phyloP scores from a whole-genome alignment of 129 eudicot genomes.

The Rutidosis leptorrhynchoides region DNA sequence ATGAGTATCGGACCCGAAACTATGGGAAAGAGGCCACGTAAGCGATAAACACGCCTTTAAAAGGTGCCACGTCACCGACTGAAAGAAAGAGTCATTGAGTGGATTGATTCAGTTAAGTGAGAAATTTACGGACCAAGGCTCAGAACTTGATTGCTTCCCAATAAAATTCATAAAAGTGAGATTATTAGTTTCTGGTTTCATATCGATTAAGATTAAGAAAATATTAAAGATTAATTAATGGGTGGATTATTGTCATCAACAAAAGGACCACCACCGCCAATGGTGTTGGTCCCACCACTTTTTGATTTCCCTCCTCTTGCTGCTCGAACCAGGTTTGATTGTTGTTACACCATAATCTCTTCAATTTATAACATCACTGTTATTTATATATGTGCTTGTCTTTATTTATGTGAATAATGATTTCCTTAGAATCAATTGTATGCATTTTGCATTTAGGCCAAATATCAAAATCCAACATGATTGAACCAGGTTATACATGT shows the following conservation, averaged over 20 bases:
- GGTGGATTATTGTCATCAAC: constrained; percentile 49
- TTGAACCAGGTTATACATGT: too few species aligned
- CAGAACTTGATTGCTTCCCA: constrained; percentile 36
- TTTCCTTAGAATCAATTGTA: too few species aligned
- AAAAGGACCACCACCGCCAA: constrained; percentile 78
- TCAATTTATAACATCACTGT: background rate
- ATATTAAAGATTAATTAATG: too few species aligned
- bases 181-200: too few species aligned
- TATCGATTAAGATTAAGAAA: too few species aligned
- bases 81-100: constrained; percentile 34
- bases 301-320: constrained; percentile 98
- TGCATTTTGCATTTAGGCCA: background rate
- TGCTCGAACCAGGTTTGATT: constrained; percentile 69
- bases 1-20: too few species aligned
- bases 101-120: constrained; percentile 13
- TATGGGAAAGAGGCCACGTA: constrained; percentile 9
- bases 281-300: constrained; percentile 95
- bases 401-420: background rate
- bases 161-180: too few species aligned
- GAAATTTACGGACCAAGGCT: constrained; percentile 47
- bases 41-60: background rate
- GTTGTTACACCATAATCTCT: too few species aligned
- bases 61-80: constrained; percentile 28
- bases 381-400: background rate
- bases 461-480: background rate